Conservation (phyloP, 345 rosid genomes). For the Populus pruinosa region DNA sequence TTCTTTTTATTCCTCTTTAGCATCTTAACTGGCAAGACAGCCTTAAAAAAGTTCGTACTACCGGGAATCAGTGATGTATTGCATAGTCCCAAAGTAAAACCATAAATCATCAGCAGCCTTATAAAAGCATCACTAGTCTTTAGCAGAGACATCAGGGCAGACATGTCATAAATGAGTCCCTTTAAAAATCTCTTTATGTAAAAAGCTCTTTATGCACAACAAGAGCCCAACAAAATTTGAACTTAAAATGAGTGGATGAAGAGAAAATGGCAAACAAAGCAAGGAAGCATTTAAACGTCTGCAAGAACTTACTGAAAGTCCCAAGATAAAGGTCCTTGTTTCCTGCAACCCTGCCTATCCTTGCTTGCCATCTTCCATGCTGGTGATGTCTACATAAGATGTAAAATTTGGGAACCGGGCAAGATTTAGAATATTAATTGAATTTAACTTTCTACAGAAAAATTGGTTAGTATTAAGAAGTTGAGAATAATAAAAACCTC, state of each 20-base stretch:
- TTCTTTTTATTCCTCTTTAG: conserved; percentile 3
- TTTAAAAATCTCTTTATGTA: conserved; percentile 22
- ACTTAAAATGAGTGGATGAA: conserved; percentile 14
- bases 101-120: conserved; percentile 36
- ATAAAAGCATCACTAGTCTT: conserved; percentile 36
- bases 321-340: conserved; percentile 90
- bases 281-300: background rate
- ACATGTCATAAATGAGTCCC: conserved; percentile 16
- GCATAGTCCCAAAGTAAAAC: conserved; percentile 25
- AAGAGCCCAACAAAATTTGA: conserved; percentile 8
- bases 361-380: conserved; percentile 89
- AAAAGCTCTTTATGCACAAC: conserved; percentile 20
- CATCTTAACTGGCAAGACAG: conserved; percentile 13
- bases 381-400: conserved; percentile 58
- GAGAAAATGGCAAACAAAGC: background rate
- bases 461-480: background rate
- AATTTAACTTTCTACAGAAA: background rate
- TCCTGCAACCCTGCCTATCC: conserved; percentile 84
- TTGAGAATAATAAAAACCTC: conserved; percentile 43
- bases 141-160: conserved; percentile 33
- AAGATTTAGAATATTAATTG: background rate
- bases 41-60: conserved; percentile 21
- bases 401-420: background rate
- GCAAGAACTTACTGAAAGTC: conserved; percentile 58
- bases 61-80: conserved; percentile 11